Conservation (phyloP, 371 early-diverging fungal species). For the Mortierella sp. region DNA sequence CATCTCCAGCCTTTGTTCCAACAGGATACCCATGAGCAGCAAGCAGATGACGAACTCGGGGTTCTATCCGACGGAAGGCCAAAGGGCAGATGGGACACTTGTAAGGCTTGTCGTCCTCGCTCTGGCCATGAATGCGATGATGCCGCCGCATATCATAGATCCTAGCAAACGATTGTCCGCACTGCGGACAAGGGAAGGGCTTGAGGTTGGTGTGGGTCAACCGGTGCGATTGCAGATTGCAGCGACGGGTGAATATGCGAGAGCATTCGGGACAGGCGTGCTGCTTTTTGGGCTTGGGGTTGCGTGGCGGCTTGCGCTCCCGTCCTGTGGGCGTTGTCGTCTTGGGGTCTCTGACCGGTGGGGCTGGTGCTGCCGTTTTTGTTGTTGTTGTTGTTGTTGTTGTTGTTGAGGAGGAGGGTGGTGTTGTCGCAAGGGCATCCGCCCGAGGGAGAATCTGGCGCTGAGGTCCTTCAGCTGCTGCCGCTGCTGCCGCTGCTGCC, state of each 20-base stretch:
- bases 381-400: background rate
- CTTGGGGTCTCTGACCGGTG: background rate
- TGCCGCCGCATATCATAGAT: background rate
- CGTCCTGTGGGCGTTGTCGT: background rate
- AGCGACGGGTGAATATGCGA: conserved; percentile 1
- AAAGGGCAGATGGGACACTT: background rate
- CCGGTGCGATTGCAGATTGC: conserved; percentile 2
- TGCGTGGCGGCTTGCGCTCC: background rate
- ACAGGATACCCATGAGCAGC: background rate
- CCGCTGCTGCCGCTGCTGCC: background rate
- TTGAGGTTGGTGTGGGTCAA: conserved; percentile 7
- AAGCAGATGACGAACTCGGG: background rate
- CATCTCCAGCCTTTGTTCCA: background rate
- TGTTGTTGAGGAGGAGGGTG: background rate
- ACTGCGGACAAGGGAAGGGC: background rate
- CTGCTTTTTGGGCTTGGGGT: background rate
- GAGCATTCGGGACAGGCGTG: conserved; percentile 10
- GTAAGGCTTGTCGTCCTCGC: background rate
- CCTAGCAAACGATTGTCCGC: conserved; percentile 8
- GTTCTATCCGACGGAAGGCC: background rate
- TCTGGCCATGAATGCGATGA: conserved; percentile 2
- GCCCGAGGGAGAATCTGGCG: background rate
- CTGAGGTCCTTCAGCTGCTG: background rate
- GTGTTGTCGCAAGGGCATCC: background rate
- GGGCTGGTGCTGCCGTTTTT: background rate